Evolutionary conservation across 2,329 filamentous ascomycete species (phyloP).

Genomic region (Gaeumannomyces sp.): DNA sequence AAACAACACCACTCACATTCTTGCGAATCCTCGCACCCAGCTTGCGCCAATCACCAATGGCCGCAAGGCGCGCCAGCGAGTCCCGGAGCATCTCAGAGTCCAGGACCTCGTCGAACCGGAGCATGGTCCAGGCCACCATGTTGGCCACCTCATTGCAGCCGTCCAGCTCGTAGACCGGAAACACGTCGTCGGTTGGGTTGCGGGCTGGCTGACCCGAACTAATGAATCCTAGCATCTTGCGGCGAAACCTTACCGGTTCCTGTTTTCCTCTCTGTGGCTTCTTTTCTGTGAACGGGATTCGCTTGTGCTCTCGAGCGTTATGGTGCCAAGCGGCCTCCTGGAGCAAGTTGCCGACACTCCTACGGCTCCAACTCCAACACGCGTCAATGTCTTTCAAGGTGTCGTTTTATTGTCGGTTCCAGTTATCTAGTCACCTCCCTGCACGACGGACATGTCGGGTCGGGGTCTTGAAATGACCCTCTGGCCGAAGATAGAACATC

Average conservation of each 20-base stretch:
- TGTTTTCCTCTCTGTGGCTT: not conserved
- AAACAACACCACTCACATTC: conserved; percentile 23
- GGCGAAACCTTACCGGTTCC: not conserved
- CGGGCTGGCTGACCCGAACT: conserved; percentile 9
- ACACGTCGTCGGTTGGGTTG: conserved; percentile 22
- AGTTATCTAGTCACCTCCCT: not conserved
- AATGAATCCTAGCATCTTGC: not conserved
- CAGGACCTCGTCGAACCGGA: conserved; percentile 40
- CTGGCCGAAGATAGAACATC: not conserved
- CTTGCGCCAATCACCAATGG: conserved; percentile 39
- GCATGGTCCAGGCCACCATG: conserved; percentile 26
- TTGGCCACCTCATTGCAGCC: conserved; percentile 17
- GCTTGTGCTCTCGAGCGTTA: not conserved
- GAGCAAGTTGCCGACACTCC: not conserved
- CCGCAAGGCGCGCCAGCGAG: conserved; percentile 31
- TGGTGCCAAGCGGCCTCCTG: not conserved
- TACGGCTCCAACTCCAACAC: not conserved
- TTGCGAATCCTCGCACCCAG: conserved; percentile 36
- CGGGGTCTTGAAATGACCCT: not conserved
- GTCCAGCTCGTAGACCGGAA: conserved; percentile 27
- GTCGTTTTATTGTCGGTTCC: not conserved
- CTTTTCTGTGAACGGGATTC: not conserved
- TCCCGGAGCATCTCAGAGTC: conserved; percentile 31
- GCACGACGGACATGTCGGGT: not conserved
- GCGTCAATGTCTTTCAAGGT: not conserved